phyloP scores from a whole-genome alignment of 148 eudicot species.

The Arctostaphylos glauca region DNA sequence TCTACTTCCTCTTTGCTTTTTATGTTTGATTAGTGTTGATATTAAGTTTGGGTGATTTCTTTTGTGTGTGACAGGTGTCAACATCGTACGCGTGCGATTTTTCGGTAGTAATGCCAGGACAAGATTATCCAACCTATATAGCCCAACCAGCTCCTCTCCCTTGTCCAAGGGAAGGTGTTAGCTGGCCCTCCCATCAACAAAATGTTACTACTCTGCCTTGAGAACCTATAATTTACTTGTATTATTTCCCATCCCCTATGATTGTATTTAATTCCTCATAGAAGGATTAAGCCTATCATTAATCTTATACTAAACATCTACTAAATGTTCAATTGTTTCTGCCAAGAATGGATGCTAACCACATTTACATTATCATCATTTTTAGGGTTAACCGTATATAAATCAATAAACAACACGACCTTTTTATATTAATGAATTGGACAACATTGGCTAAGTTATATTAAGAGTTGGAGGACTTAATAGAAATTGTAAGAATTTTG shows the following conservation, averaged over 20 bases:
- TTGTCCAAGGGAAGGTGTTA: conserved; percentile 48
- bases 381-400: too few relatives aligned
- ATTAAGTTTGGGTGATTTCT: neutral
- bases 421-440: neutral
- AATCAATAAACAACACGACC: neutral
- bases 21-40: neutral
- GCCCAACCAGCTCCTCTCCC: conserved; percentile 54
- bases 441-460: neutral
- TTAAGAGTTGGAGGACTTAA: neutral
- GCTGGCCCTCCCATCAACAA: conserved; percentile 44
- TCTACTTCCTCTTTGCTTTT: neutral
- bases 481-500: neutral
- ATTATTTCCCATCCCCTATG: neutral
- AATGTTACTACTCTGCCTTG: conserved; percentile 19
- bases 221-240: neutral
- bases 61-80: conserved; percentile 28
- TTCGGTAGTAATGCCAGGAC: conserved; percentile 58
- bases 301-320: neutral
- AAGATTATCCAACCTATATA: conserved; percentile 46
- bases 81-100: conserved; percentile 31
- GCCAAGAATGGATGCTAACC: neutral
- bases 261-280: conserved; percentile 1
- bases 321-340: neutral
- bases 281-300: neutral
- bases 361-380: neutral